A percentile compares a stretch with the other conserved stretches of the same genome.
phyloP scores from a whole-genome alignment of 345 rosid species.

The Salix koriyanagi region DNA sequence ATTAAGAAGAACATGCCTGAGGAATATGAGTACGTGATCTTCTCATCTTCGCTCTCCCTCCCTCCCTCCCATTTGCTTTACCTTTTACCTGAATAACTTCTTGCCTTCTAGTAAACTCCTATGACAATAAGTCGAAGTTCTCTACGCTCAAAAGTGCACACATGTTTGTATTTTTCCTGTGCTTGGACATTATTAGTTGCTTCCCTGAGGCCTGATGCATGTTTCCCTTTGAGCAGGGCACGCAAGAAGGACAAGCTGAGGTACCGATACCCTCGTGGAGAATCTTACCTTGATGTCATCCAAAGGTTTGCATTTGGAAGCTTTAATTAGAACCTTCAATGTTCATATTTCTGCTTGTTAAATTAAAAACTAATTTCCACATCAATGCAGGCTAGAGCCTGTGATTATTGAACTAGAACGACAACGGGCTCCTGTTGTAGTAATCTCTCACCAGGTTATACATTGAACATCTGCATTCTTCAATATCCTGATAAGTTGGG shows the following conservation, averaged over 20 bases:
- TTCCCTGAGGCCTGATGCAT: neutral
- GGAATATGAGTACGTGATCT: constrained; percentile 77
- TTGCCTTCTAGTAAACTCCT: neutral
- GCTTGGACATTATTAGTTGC: neutral
- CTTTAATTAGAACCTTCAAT: neutral
- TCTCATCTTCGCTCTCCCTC: neutral
- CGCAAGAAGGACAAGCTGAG: constrained; percentile 90
- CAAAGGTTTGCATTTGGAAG: constrained; percentile 56
- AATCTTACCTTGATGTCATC: constrained; percentile 96
- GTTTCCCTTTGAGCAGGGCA: constrained; percentile 40
- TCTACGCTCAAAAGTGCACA: neutral
- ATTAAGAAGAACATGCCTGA: constrained; percentile 91
- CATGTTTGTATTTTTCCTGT: neutral
- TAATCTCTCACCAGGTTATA: constrained; percentile 93
- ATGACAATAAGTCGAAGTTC: no score
- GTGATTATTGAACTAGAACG: constrained; percentile 97
- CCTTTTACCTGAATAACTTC: neutral
- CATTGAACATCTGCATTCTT: constrained; percentile 6
- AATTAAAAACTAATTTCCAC: constrained; percentile 3
- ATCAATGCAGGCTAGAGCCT: constrained; percentile 80
- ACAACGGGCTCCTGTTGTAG: constrained; percentile 97
- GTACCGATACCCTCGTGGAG: constrained; percentile 97
- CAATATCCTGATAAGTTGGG: neutral
- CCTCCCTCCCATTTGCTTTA: neutral
- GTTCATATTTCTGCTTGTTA: neutral